Base-by-base conservation (phyloP, 768 basidiomycete species). In the Rhodotorula graminis region DNA sequence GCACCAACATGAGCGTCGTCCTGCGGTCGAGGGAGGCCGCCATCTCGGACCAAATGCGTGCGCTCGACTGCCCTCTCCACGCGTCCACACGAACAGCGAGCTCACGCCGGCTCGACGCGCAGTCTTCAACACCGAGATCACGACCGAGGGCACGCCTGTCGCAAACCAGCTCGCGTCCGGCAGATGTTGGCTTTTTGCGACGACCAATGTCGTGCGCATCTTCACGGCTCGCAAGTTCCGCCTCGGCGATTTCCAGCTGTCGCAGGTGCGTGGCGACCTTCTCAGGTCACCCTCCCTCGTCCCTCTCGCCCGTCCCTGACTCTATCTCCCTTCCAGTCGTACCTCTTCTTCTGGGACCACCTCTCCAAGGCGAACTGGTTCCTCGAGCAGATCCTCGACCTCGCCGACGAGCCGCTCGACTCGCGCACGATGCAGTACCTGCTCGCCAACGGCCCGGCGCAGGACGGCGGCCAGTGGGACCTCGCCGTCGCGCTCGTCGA, bases 281-380 rank as follows among this genome's bases (percentile, higher is more conserved):
- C 37, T 37, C 37, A 37, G 9, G 9, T 37, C 37, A 9, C 37
- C 37, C 9, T 37, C 37, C 9, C 37, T 37, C 37, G n/a, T 37
- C 37, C 37, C 37, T 37, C 37, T 37, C 37, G 37, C 9, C 37
- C 9, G 37, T 37, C 23, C 10, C 42, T 46, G 14, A 25, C 27
- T 4, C 27, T 37, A 9, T 12, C 14, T 6, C 42, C 0, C 12
- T 9, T 10, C 2, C 58, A 67, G 59, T 44, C 88, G 4, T 95
- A 95, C 81, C 85, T 94, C 42, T 94, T 93, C 85, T 93, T 96
- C 85, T 96, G 89, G 85, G 93, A 97, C 82, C 64, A 64, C 46
- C 67, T 75, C 27, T 23, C 29, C 29, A 72, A 67, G 21, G 84
- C 88, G 55, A 94, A 94, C 82, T 93, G 91, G 82, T 95, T 90